phyloP scores from a whole-genome alignment of 371 early-diverging fungal species.

The Mucor ambiguus region DNA sequence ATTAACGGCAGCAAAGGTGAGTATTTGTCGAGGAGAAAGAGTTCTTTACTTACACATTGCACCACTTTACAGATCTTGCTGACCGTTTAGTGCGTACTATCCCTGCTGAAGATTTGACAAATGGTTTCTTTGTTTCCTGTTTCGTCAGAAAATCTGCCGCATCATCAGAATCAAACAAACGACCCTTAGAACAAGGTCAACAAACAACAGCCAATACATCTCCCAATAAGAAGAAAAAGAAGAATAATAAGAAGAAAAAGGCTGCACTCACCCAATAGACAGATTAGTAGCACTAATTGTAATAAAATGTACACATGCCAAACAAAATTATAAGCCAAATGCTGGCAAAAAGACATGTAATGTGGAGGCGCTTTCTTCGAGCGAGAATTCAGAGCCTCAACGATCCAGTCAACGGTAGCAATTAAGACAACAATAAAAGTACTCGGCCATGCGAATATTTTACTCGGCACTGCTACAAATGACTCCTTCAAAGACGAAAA shows the following conservation, averaged over 20 bases:
- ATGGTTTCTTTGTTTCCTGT: slow-evolving; percentile 88
- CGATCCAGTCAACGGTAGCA: too few relatives aligned
- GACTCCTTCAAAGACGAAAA: too few relatives aligned
- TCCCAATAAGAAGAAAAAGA: slow-evolving; percentile 22
- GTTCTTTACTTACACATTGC: not conserved
- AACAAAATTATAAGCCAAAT: too few relatives aligned
- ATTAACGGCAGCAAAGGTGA: slow-evolving; percentile 34
- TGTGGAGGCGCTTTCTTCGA: too few relatives aligned
- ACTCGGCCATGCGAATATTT: too few relatives aligned
- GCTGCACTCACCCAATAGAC: slow-evolving; percentile 20
- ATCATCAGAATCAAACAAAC: slow-evolving; percentile 6
- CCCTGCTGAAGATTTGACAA: slow-evolving; percentile 72
- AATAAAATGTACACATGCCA: not conserved
- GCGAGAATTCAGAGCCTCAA: too few relatives aligned
- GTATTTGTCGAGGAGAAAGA: not conserved
- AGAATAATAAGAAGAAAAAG: slow-evolving; percentile 29
- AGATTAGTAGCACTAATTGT: not conserved
- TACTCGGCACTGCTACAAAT: too few relatives aligned
- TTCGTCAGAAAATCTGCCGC: slow-evolving; percentile 57
- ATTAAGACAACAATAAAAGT: too few relatives aligned
- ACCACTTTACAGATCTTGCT: slow-evolving; percentile 41
- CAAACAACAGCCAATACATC: not conserved
- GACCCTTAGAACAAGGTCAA: slow-evolving; percentile 7
- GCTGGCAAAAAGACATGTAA: too few relatives aligned
- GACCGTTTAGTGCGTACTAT: slow-evolving; percentile 68